These are phyloP conservation scores for Pythium dissimile DNA, from an alignment of 352 stramenopile genomes.

Conservation along the genomic window DNA sequence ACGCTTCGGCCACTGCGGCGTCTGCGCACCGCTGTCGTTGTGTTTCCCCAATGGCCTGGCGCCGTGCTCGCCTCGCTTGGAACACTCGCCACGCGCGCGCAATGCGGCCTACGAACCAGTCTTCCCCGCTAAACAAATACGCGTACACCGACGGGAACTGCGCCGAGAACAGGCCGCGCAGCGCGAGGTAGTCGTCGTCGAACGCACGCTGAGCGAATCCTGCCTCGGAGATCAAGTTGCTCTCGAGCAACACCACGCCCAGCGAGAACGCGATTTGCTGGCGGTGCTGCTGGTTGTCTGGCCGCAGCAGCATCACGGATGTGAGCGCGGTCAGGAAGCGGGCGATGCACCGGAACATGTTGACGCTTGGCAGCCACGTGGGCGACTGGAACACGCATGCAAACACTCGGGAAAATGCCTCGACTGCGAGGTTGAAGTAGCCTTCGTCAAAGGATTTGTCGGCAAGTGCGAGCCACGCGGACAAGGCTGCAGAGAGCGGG, in stretches of 20 bases:
- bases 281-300: not conserved
- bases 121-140: conserved; percentile 15
- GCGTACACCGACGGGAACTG: conserved; percentile 12
- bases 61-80: not conserved
- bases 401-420: conserved; percentile 9
- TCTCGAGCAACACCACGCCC: not conserved
- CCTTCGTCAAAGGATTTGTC: conserved; percentile 5
- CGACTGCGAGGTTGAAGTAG: conserved; percentile 8
- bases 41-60: not conserved
- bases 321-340: conserved; percentile 13
- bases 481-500: not conserved
- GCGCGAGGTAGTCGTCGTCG: conserved; percentile 8
- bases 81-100: conserved; percentile 8
- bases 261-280: conserved; percentile 15
- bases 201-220: not conserved
- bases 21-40: not conserved
- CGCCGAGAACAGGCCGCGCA: conserved; percentile 3
- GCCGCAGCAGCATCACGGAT: conserved; percentile 2
- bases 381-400: conserved; percentile 1
- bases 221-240: not conserved
- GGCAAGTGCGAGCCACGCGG: conserved; percentile 9
- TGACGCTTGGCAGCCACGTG: not conserved
- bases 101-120: conserved; percentile 12
- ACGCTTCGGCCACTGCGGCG: not conserved
- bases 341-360: conserved; percentile 5